A percentile compares a stretch with the other conserved stretches of the same genome.
Conservation (phyloP, 352 stramenopile genomes). For the Phytophthora hybrid region DNA sequence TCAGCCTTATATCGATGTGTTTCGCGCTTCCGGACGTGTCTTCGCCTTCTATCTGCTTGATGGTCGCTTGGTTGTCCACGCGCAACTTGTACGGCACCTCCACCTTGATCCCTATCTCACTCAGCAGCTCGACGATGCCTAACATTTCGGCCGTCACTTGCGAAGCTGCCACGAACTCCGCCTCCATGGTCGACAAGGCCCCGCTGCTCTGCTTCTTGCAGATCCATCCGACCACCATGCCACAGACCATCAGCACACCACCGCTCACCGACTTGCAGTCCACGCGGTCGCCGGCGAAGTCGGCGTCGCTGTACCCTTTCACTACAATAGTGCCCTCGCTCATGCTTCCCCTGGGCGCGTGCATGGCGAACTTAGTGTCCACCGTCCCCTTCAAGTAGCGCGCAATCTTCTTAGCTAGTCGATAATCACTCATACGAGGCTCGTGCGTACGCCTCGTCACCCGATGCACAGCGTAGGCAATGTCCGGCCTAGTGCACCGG, state of each 20-base stretch:
- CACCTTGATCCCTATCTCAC: conserved; percentile 3
- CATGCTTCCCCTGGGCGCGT: not conserved
- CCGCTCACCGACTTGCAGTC: conserved; percentile 36
- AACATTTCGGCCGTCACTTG: conserved; percentile 21
- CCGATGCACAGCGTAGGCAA: too few relatives aligned
- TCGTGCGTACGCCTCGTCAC: too few relatives aligned
- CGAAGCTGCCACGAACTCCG: conserved; percentile 28
- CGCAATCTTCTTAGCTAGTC: too few relatives aligned
- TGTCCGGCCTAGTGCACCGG: too few relatives aligned
- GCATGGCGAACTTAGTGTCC: conserved; percentile 26
- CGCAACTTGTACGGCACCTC: not conserved
- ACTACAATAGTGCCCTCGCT: not conserved
- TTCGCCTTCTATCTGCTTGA: conserved; percentile 19
- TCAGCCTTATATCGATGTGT: conserved; percentile 24
- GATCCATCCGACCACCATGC: too few relatives aligned
- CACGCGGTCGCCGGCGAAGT: conserved; percentile 28
- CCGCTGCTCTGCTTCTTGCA: conserved; percentile 36
- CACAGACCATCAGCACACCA: conserved; percentile 15
- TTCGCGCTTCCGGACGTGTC: conserved; percentile 2
- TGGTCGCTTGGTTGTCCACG: conserved; percentile 27
- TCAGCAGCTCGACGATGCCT: conserved; percentile 7
- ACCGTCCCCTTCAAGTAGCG: conserved; percentile 34
- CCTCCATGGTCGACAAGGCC: conserved; percentile 34
- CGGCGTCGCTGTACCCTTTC: conserved; percentile 31
- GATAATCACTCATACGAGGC: too few relatives aligned